Conservation (phyloP, 73 alveolate species). For the Loxodes magnus region DNA sequence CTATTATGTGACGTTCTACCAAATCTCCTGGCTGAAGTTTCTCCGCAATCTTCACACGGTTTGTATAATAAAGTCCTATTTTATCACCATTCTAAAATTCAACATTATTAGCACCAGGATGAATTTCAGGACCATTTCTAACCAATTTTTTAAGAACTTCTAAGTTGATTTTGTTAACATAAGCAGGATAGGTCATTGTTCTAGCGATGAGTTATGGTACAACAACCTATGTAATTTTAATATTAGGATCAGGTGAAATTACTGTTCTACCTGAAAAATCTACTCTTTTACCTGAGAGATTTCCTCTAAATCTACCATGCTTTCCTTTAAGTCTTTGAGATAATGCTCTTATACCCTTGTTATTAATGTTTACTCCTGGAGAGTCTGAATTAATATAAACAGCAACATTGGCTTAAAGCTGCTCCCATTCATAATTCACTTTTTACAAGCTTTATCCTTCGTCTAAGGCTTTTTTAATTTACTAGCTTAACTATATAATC, state of each 20-base stretch:
- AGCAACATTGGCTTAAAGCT: constrained; percentile 61
- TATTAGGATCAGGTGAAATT: constrained; percentile 99
- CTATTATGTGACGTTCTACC: constrained; percentile 92
- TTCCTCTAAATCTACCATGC: constrained; percentile 95
- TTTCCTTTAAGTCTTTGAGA: constrained; percentile 96
- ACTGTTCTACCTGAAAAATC: constrained; percentile 99
- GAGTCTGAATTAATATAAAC: constrained; percentile 71
- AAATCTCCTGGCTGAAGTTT: constrained; percentile 87
- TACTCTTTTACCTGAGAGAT: constrained; percentile 98
- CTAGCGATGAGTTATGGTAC: constrained; percentile 97
- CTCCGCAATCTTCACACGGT: constrained; percentile 63
- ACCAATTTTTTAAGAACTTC: constrained; percentile 66
- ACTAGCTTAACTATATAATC: constrained; percentile 49
- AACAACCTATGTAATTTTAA: constrained; percentile 86
- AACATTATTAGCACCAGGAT: constrained; percentile 91
- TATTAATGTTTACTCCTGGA: constrained; percentile 58
- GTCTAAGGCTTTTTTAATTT: constrained; percentile 32
- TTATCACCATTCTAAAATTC: constrained; percentile 43
- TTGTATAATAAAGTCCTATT: constrained; percentile 40
- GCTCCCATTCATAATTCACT: constrained; percentile 57
- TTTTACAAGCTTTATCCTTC: constrained; percentile 49
- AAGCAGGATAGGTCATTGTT: constrained; percentile 93
- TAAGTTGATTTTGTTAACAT: constrained; percentile 73
- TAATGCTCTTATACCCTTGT: constrained; percentile 78
- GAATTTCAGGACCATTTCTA: constrained; percentile 78